phyloP scores from a whole-genome alignment of 148 eudicot genomes.

The Silene conica region DNA sequence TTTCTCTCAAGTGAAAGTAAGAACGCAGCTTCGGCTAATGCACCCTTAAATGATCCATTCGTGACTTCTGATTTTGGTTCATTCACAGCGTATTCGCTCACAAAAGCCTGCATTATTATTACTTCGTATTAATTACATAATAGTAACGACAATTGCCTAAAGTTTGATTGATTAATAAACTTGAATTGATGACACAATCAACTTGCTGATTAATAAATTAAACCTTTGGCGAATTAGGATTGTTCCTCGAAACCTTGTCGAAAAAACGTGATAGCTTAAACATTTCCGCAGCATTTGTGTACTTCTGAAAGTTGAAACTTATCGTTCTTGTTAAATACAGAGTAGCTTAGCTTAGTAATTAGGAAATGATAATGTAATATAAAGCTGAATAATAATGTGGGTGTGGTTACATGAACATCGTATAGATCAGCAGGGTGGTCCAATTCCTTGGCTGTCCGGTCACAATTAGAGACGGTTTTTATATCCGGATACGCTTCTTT shows the following conservation, averaged over 20 bases:
- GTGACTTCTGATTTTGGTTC: conserved; percentile 24
- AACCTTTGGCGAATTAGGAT: conserved; percentile 25
- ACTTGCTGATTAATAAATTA: too few relatives aligned
- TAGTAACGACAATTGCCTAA: too few relatives aligned
- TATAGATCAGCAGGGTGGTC: conserved; percentile 30
- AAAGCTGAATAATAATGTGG: too few relatives aligned
- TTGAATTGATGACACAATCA: too few relatives aligned
- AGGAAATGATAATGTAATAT: not conserved
- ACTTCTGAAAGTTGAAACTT: conserved; percentile 3
- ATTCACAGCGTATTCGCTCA: conserved; percentile 76
- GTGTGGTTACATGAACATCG: conserved; percentile 20
- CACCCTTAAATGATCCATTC: conserved; percentile 57
- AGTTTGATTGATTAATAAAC: too few relatives aligned
- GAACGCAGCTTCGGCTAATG: conserved; percentile 82
- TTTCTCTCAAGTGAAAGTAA: conserved; percentile 63
- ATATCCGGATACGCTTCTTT: conserved; percentile 23
- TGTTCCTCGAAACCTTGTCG: conserved; percentile 8
- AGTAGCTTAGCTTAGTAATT: too few relatives aligned
- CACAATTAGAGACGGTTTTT: conserved; percentile 31
- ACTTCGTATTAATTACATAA: too few relatives aligned
- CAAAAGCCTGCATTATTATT: conserved; percentile 58
- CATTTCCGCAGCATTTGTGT: conserved; percentile 15
- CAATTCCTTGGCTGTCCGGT: conserved; percentile 7
- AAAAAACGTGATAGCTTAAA: conserved; percentile 12
- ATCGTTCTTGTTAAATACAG: too few relatives aligned